These are phyloP conservation scores for Xylaria sp. DNA, from an alignment of 2,329 filamentous ascomycete genomes.

Conservation along the genomic window DNA sequence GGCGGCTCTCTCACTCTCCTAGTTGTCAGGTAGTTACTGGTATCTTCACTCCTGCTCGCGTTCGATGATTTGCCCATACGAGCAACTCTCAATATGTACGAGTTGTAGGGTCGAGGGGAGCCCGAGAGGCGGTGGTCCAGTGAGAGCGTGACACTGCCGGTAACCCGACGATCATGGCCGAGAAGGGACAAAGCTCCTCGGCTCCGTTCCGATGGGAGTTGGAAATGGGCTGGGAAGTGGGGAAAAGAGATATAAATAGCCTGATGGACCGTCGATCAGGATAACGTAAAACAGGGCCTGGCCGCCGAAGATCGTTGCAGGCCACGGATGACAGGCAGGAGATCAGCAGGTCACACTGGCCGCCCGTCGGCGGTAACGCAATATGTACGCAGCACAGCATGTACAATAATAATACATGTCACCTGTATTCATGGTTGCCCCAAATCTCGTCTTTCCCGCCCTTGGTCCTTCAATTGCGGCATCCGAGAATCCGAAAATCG, in stretches of 20 bases:
- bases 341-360: conserved; percentile 26
- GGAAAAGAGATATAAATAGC: conserved; percentile 32
- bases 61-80: conserved; percentile 1
- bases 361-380: conserved; percentile 8
- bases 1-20: background rate
- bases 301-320: conserved; percentile 27
- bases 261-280: conserved; percentile 30
- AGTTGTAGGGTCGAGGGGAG: conserved; percentile 10
- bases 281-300: conserved; percentile 29
- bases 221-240: conserved; percentile 19
- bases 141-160: conserved; percentile 6
- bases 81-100: conserved; percentile 1
- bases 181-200: conserved; percentile 22
- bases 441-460: conserved; percentile 7
- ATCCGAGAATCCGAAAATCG: conserved; percentile 8
- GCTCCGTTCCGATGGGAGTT: conserved; percentile 34
- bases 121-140: background rate
- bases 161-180: conserved; percentile 13
- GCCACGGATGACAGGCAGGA: conserved; percentile 24
- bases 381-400: background rate
- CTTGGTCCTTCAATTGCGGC: conserved; percentile 17
- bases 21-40: background rate
- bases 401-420: too few relatives aligned
- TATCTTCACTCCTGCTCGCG: conserved; percentile 7
- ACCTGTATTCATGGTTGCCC: too few relatives aligned